Percentiles rank a stretch among this genome's conserved stretches.
Conservation (phyloP, 805 yeast genomes). For the Sporopachydermia quercuum region DNA sequence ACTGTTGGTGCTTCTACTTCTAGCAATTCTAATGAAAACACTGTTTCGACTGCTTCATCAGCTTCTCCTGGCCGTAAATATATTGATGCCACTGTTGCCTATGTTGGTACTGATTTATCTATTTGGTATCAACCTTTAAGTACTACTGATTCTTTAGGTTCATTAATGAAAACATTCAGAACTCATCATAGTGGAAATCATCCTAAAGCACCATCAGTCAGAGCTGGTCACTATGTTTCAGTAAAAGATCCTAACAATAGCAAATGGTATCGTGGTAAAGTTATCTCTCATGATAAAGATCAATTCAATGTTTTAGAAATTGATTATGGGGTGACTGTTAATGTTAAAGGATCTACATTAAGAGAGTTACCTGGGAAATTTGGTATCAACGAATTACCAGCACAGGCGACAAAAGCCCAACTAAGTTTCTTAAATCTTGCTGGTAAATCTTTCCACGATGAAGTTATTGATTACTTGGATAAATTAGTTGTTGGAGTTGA, state of each 20-base stretch:
- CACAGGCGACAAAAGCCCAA: conserved; percentile 40
- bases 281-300: conserved; percentile 30
- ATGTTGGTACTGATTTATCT: conserved; percentile 15
- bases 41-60: conserved; percentile 9
- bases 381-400: conserved; percentile 23
- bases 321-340: conserved; percentile 45
- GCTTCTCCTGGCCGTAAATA: conserved; percentile 14
- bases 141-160: not conserved
- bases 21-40: conserved; percentile 8
- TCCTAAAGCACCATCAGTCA: conserved; percentile 19
- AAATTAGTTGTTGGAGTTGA: conserved; percentile 36
- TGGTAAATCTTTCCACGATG: conserved; percentile 38
- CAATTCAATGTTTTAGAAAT: conserved; percentile 39
- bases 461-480: conserved; percentile 38
- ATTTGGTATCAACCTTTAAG: not conserved
- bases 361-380: conserved; percentile 39
- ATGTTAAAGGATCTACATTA: conserved; percentile 28
- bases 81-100: conserved; percentile 20
- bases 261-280: conserved; percentile 44
- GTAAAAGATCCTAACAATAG: conserved; percentile 37
- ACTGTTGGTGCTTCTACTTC: conserved; percentile 9
- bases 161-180: not conserved
- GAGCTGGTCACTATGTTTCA: conserved; percentile 39
- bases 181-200: conserved; percentile 7
- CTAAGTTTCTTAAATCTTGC: conserved; percentile 43